Percentiles rank a stretch among this genome's conserved stretches.
phyloP scores from a whole-genome alignment of 192 early-diverging fungal species.

The Coemansia asiatica region DNA sequence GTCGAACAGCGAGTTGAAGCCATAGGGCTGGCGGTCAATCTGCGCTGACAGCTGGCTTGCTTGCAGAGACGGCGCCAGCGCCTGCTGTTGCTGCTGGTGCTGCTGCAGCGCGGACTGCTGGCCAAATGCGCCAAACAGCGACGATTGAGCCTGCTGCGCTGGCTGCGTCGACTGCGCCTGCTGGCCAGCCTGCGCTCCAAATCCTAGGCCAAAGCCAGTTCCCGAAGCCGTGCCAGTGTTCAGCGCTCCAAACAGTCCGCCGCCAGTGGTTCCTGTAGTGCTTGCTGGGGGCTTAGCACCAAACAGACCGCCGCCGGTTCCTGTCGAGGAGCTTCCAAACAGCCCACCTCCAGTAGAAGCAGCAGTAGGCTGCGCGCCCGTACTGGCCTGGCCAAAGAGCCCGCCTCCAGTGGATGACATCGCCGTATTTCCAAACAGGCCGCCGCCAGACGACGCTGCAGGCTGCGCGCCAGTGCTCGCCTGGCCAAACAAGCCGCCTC shows the following conservation, averaged over 20 bases:
- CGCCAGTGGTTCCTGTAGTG: not conserved
- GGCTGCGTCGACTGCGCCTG: constrained; percentile 1
- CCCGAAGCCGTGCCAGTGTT: not conserved
- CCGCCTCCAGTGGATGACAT: not conserved
- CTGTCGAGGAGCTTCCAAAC: constrained; percentile 33
- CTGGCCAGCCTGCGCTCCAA: constrained; percentile 12
- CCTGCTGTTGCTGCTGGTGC: constrained; percentile 39
- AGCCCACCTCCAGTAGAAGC: constrained; percentile 14
- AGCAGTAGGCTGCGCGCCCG: constrained; percentile 1
- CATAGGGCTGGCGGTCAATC: constrained; percentile 87
- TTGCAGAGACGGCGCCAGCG: constrained; percentile 35
- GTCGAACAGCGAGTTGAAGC: constrained; percentile 78
- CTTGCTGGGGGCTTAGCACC: constrained; percentile 16
- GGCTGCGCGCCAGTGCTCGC: not conserved
- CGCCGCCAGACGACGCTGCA: constrained; percentile 1
- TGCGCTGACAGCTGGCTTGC: constrained; percentile 60
- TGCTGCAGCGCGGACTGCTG: constrained; percentile 16
- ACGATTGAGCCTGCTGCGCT: constrained; percentile 20
- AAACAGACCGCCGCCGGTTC: constrained; percentile 24
- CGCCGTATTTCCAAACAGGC: constrained; percentile 22
- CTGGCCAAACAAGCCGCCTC: constrained; percentile 36
- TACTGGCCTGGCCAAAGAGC: constrained; percentile 4
- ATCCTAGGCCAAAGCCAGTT: constrained; percentile 16
- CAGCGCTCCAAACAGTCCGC: constrained; percentile 7
- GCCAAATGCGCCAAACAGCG: constrained; percentile 21